Evolutionary conservation across 2,329 filamentous ascomycete species (phyloP).

Genomic region (Talaromyces sp.): DNA sequence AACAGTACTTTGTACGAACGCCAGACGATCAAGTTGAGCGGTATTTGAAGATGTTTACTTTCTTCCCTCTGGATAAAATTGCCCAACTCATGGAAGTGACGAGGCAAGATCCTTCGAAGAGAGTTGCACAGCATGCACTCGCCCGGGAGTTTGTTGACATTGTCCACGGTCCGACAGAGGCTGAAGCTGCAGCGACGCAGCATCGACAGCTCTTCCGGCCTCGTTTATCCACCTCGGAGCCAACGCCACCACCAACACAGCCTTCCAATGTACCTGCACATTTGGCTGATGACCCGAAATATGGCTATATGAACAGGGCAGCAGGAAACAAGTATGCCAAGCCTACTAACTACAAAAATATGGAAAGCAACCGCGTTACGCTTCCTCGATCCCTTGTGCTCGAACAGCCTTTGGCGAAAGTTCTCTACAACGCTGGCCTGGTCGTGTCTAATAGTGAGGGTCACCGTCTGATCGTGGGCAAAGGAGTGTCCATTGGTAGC

Average conservation of each 20-base stretch:
- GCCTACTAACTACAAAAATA: conserved; percentile 37
- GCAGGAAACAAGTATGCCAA: conserved; percentile 37
- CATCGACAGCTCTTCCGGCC: conserved; percentile 47
- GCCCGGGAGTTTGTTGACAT: conserved; percentile 77
- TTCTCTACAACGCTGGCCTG: conserved; percentile 50
- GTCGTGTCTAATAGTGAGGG: conserved; percentile 49
- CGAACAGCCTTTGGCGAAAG: conserved; percentile 44
- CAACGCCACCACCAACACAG: conserved; percentile 26
- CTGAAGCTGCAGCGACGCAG: conserved; percentile 56
- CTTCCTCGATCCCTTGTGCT: conserved; percentile 48
- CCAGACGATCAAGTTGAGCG: conserved; percentile 75
- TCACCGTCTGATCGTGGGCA: conserved; percentile 45
- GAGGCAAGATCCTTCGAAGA: conserved; percentile 59
- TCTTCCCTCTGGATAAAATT: conserved; percentile 70
- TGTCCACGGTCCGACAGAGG: conserved; percentile 65
- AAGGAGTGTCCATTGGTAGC: conserved; percentile 49
- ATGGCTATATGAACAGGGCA: conserved; percentile 27
- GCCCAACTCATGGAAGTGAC: conserved; percentile 63
- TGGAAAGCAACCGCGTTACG: conserved; percentile 34
- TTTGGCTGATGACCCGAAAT: conserved; percentile 20
- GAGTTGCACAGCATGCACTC: conserved; percentile 75
- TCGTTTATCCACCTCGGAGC: conserved; percentile 30
- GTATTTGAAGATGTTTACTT: conserved; percentile 85
- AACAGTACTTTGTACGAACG: conserved; percentile 75
- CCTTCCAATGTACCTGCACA: conserved; percentile 18